A percentile compares a stretch with the other conserved stretches of the same genome.
Conservation (phyloP, 345 rosid genomes). For the Populus davidiana region DNA sequence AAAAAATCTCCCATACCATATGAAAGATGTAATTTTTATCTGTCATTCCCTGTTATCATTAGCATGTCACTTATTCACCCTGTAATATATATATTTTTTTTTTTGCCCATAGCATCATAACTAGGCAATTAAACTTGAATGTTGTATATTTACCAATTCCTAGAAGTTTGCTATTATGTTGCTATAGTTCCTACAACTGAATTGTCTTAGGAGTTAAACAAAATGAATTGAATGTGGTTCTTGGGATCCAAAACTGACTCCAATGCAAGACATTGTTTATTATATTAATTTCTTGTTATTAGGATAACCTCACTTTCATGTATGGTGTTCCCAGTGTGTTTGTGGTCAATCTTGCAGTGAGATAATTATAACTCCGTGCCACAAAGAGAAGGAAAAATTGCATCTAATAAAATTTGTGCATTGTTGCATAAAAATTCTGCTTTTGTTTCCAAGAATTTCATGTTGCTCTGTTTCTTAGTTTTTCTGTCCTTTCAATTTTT, state of each 20-base stretch:
- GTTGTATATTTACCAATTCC: not conserved
- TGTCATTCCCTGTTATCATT: not conserved
- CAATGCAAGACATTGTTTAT: not conserved
- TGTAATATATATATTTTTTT: not conserved
- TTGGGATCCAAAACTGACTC: not conserved
- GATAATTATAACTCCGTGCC: not conserved
- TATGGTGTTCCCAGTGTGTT: not conserved
- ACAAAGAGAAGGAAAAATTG: not conserved
- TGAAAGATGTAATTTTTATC: not conserved
- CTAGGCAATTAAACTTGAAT: not conserved
- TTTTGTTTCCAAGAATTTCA: no score
- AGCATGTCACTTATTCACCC: not conserved
- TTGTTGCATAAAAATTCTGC: not conserved
- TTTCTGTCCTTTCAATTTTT: no score
- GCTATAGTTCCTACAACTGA: not conserved
- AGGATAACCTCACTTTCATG: not conserved
- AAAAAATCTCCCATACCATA: not conserved
- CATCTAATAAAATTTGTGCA: not conserved
- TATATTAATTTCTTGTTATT: not conserved
- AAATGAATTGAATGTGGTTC: not conserved
- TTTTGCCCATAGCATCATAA: not conserved
- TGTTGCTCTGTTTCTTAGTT: no score
- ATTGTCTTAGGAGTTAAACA: not conserved
- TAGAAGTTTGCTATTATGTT: not conserved
- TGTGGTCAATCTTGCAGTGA: not conserved